Evolutionary conservation across 2,329 filamentous ascomycete genomes (phyloP), one percentile per base, ranked within the genome.

Genomic region (Fusarium nematophilum): DNA sequence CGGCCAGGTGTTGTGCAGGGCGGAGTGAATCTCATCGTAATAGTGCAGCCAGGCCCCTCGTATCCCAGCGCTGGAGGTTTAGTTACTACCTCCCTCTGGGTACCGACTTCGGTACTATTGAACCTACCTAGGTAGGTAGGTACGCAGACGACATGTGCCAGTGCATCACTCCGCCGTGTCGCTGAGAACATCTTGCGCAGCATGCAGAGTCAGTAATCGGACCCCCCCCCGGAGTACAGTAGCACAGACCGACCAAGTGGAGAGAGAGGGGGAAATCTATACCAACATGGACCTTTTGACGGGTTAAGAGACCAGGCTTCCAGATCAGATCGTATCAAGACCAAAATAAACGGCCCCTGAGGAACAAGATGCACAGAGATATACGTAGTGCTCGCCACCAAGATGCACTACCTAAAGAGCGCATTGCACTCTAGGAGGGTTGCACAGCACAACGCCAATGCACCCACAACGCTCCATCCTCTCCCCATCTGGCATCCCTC

Each of bases 281-380:
- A 21, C 6, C 21, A 21, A 21, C 21, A 21, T 21, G 21, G 21
- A 6, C 6, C 6, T 21, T 21, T 21, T 21, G 21, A 21, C 21
- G 21, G 6, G 21, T 21, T 21, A 21, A 21, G 21, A 6, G 21
- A 46, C 34, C 27, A 11, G 34, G 43, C 40, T 26, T 17, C 43
- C 34, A 50, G 43, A 62, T 62, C 51, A 61, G 57, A 58, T 50
- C 58, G 42, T 62, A 25, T 13, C 43, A 46, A 18, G 21, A 21
- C 38, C 34, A n/a, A 17, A 17, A 39, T 8, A 26, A n/a, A 44
- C n/a, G 18, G 18, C 17, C 33, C 26, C 31, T 34, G 43, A 38
- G 17, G 17, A 14, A 23, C 13, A 23, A 26, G 31, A 36, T 47
- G 17, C 37, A 39, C 31, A 27, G 37, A 30, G 40, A 23, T 21